These are phyloP conservation scores for Rubia tinctorum DNA, from an alignment of 305 asterid genomes.

Conservation along the genomic window DNA sequence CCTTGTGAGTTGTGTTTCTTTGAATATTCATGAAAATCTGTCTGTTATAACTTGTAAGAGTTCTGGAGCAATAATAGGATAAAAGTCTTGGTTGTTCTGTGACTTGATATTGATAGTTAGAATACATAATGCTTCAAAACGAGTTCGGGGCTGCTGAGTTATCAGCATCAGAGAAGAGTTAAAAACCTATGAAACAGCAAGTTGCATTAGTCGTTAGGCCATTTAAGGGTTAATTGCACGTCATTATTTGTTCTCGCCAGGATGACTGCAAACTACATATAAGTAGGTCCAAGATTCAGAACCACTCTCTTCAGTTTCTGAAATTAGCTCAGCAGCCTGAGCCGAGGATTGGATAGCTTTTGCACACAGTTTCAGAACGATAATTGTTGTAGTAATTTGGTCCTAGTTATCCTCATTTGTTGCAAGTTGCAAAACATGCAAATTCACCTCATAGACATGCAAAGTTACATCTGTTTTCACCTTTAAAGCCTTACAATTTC, in stretches of 20 bases:
- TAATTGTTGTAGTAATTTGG: no score
- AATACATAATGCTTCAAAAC: no score
- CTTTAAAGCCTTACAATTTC: not conserved
- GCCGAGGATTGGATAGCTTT: not conserved
- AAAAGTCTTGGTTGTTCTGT: no score
- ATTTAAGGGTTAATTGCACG: no score
- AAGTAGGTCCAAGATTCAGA: not conserved
- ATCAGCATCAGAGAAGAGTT: no score
- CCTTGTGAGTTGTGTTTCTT: not conserved
- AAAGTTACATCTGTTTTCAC: not conserved
- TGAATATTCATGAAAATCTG: not conserved
- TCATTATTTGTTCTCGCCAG: no score
- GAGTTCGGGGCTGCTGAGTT: no score
- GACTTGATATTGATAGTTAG: no score
- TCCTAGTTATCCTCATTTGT: not conserved
- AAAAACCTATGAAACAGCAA: no score
- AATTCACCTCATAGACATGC: not conserved
- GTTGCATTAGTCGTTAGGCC: no score
- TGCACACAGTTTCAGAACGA: not conserved
- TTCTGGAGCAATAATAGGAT: not conserved
- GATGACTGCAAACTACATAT: not conserved
- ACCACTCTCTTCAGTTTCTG: constrained; percentile 1
- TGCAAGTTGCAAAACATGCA: not conserved
- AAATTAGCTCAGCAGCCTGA: not conserved
- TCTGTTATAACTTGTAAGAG: no score